phyloP scores from a whole-genome alignment of 2,329 filamentous ascomycete genomes.

The Xylogone sp. region DNA sequence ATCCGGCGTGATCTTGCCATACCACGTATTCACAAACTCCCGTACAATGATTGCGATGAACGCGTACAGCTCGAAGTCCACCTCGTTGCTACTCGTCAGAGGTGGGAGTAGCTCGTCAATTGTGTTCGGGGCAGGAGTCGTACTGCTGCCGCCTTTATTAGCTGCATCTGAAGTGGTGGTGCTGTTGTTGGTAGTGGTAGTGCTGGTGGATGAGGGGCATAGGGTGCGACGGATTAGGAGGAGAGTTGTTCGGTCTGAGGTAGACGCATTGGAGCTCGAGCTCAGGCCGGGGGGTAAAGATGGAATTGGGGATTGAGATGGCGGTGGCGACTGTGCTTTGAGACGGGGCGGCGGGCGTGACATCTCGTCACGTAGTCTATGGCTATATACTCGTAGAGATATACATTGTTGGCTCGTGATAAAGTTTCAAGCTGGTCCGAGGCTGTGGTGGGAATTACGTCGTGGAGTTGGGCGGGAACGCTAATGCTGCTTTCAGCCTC shows the following conservation, averaged over 20 bases:
- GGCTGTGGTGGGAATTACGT: not conserved
- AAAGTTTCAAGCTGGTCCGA: not conserved
- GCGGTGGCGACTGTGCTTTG: constrained; percentile 13
- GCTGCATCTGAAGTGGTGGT: constrained; percentile 49
- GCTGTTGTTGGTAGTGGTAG: not conserved
- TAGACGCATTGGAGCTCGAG: constrained; percentile 28
- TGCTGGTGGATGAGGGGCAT: constrained; percentile 39
- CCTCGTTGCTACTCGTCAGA: constrained; percentile 88
- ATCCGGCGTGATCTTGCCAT: constrained; percentile 86
- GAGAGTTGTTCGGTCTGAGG: constrained; percentile 75
- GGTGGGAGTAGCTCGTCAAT: constrained; percentile 84
- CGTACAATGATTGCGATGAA: constrained; percentile 85
- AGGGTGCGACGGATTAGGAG: constrained; percentile 79
- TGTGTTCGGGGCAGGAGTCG: constrained; percentile 41
- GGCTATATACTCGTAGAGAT: not conserved
- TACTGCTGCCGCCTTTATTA: constrained; percentile 50
- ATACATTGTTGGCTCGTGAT: not conserved
- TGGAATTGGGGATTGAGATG: constrained; percentile 10
- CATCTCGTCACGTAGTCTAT: constrained; percentile 6
- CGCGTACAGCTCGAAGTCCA: constrained; percentile 90
- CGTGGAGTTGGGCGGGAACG: not conserved
- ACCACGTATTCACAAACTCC: constrained; percentile 92
- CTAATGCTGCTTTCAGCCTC: not conserved
- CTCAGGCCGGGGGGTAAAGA: constrained; percentile 11
- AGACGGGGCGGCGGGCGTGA: constrained; percentile 16